Conservation (phyloP, 2,329 filamentous ascomycete species). For the Fusarium miscanthi region DNA sequence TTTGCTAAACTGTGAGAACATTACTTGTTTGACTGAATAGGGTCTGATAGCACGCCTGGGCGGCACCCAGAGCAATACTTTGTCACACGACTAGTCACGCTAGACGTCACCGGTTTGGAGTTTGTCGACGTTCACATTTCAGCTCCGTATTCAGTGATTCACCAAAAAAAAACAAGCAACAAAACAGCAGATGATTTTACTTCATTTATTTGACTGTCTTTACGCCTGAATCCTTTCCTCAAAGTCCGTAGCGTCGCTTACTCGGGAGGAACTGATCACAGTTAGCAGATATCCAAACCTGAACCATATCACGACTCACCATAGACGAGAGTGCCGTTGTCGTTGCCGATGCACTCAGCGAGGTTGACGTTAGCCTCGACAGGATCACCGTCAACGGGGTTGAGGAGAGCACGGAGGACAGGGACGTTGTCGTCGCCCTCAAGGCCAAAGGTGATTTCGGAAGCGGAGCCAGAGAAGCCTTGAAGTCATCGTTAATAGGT, state of each 20-base stretch:
- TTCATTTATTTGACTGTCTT: slow-evolving; percentile 10
- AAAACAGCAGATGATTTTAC: neutral
- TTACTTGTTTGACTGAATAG: neutral
- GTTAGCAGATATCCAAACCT: neutral
- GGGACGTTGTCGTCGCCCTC: slow-evolving; percentile 63
- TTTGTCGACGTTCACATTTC: neutral
- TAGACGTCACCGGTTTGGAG: fast-evolving
- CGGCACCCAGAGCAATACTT: neutral
- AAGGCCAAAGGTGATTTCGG: slow-evolving; percentile 58
- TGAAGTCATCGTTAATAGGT: neutral
- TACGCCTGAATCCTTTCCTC: too few relatives aligned
- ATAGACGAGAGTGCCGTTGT: slow-evolving; percentile 54
- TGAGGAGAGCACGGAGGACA: slow-evolving; percentile 63
- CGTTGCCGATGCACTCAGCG: slow-evolving; percentile 64
- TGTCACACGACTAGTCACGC: neutral
- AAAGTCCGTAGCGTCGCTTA: neutral
- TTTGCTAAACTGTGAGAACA: neutral
- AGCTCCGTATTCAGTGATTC: neutral
- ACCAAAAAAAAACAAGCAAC: fast-evolving
- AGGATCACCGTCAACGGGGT: slow-evolving; percentile 55
- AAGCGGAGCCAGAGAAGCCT: slow-evolving; percentile 60
- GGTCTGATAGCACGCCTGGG: fast-evolving
- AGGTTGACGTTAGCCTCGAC: slow-evolving; percentile 64
- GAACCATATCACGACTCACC: neutral
- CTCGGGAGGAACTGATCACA: neutral